Conservation (phyloP, 345 rosid species). For the Corchorus capsularis region DNA sequence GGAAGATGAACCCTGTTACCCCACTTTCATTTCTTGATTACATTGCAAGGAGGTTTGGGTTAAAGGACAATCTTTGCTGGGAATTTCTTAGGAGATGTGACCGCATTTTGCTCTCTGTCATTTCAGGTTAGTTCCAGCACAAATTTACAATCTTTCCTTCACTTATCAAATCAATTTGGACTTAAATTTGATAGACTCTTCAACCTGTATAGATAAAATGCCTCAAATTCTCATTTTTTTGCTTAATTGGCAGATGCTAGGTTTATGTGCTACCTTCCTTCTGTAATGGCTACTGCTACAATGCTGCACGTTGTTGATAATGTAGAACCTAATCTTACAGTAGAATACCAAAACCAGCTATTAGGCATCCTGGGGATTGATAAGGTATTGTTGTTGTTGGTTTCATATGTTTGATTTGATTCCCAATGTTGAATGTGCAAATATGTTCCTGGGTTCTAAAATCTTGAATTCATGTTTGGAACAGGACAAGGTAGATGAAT, state of each 20-base stretch:
- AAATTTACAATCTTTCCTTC: background rate
- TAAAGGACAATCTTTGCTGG: conserved; percentile 50
- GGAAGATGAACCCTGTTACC: conserved; percentile 83
- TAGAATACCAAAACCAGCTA: conserved; percentile 44
- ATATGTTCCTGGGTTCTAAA: background rate
- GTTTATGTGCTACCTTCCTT: conserved; percentile 49
- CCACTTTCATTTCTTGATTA: conserved; percentile 64
- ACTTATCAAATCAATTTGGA: background rate
- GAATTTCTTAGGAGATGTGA: conserved; percentile 63
- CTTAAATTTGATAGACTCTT: background rate
- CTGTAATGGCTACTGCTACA: conserved; percentile 60
- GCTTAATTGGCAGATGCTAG: conserved; percentile 45
- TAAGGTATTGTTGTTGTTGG: conserved; percentile 35
- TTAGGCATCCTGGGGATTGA: conserved; percentile 49
- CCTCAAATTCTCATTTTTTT: background rate
- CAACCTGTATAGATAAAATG: background rate
- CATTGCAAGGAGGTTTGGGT: conserved; percentile 61
- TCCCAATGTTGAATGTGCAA: conserved; percentile 14
- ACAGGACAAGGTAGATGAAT: conserved; percentile 58
- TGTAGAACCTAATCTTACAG: conserved; percentile 41
- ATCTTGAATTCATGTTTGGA: background rate
- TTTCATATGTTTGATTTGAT: background rate
- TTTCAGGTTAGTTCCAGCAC: conserved; percentile 45
- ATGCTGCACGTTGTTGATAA: conserved; percentile 51
- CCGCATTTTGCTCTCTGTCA: conserved; percentile 39